Conservation (phyloP, 345 rosid genomes). For the Boechera stricta region DNA sequence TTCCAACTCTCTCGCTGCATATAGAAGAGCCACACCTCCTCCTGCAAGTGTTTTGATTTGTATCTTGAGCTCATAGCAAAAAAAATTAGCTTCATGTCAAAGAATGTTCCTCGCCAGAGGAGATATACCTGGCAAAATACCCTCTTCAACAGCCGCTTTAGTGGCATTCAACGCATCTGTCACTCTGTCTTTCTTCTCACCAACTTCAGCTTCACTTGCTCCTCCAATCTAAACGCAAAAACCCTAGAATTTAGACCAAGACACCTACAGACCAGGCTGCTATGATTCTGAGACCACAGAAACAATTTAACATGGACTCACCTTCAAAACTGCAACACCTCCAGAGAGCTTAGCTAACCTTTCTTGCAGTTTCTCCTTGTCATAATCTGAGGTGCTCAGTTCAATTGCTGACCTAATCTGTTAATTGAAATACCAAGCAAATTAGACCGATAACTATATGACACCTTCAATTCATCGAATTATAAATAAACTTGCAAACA, state of each 20-base stretch:
- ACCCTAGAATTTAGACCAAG: neutral
- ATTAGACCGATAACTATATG: neutral
- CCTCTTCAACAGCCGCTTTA: slow-evolving; percentile 99
- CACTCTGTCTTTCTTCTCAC: slow-evolving; percentile 97
- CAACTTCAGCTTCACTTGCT: slow-evolving; percentile 95
- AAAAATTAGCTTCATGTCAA: neutral
- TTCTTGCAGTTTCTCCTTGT: slow-evolving; percentile 93
- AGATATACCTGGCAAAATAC: slow-evolving; percentile 80
- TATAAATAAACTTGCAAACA: neutral
- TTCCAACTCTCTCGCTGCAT: slow-evolving; percentile 84
- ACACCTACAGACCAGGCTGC: neutral
- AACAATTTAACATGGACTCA: neutral
- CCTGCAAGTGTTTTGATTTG: slow-evolving; percentile 50
- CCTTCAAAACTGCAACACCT: slow-evolving; percentile 71
- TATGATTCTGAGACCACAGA: neutral
- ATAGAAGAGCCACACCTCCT: slow-evolving; percentile 96
- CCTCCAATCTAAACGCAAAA: slow-evolving; percentile 78
- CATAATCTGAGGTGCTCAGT: slow-evolving; percentile 84
- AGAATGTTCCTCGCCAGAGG: neutral
- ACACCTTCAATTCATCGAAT: neutral
- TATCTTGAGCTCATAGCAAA: neutral
- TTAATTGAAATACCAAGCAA: neutral
- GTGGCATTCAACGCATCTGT: slow-evolving; percentile 98
- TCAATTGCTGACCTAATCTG: slow-evolving; percentile 10
- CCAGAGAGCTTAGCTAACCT: slow-evolving; percentile 95